Conservation (phyloP, 1,284 basidiomycete species). For the Ceratobasidium sp. region DNA sequence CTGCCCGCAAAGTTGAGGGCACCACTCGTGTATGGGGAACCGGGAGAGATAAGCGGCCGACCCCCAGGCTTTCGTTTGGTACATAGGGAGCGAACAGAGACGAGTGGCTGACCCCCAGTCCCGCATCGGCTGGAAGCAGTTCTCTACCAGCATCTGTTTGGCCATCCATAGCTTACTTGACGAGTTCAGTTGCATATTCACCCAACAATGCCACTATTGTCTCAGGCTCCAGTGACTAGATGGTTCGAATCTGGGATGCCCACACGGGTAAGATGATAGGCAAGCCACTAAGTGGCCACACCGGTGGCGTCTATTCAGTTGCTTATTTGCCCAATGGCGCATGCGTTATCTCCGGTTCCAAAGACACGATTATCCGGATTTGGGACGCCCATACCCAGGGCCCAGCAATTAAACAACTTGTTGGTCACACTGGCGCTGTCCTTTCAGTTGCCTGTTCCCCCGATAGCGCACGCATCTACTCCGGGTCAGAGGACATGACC, state of each 20-base stretch:
- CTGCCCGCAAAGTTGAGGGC: no score
- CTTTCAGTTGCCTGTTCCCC: background rate
- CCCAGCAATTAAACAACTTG: background rate
- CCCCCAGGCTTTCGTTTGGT: no score
- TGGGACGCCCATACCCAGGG: background rate
- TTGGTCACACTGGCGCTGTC: background rate
- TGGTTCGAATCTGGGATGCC: background rate
- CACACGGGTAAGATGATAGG: background rate
- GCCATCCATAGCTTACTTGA: no score
- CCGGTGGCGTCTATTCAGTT: background rate
- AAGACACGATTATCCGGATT: background rate
- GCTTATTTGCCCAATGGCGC: background rate
- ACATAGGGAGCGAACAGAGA: no score
- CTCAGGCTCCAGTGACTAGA: background rate
- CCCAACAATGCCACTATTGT: background rate
- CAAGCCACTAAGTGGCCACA: background rate
- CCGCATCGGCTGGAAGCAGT: no score
- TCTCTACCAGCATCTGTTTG: no score
- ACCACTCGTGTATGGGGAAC: no score
- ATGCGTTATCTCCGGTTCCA: background rate
- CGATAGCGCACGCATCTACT: constrained; percentile 1
- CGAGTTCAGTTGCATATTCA: background rate
- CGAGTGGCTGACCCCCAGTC: no score
- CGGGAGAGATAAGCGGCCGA: no score
- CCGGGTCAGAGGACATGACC: background rate